Conservation (phyloP, 805 yeast species). For the Candida insectalens region DNA sequence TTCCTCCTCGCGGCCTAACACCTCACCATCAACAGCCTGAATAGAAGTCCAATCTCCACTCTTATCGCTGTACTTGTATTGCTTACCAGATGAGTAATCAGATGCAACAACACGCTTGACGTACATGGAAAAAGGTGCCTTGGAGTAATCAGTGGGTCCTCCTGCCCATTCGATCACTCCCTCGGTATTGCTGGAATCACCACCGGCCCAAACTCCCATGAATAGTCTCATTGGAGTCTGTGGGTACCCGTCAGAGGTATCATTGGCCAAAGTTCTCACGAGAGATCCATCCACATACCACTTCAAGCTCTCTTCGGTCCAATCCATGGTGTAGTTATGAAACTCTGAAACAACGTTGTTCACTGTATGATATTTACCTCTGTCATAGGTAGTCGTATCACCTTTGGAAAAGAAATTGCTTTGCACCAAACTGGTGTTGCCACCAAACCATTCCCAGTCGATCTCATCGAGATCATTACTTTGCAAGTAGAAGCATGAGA, state of each 20-base stretch:
- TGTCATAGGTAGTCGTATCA: conserved; percentile 61
- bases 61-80: conserved; percentile 44
- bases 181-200: conserved; percentile 50
- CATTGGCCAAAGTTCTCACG: conserved; percentile 52
- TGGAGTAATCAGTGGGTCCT: conserved; percentile 53
- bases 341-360: conserved; percentile 44
- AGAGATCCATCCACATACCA: conserved; percentile 69
- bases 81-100: conserved; percentile 58
- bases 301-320: conserved; percentile 56
- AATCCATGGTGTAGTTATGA: conserved; percentile 78
- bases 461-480: conserved; percentile 83
- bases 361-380: conserved; percentile 66
- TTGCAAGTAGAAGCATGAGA: conserved; percentile 74
- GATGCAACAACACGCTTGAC: conserved; percentile 51
- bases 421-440: conserved; percentile 66
- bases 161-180: conserved; percentile 85
- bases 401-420: conserved; percentile 80
- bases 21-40: conserved; percentile 42
- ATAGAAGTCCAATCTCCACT: conserved; percentile 56
- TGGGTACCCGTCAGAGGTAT: conserved; percentile 65
- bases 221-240: conserved; percentile 71
- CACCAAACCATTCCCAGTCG: conserved; percentile 82
- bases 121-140: conserved; percentile 62
- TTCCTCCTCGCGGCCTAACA: conserved; percentile 46
- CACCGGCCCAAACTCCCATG: conserved; percentile 78